phyloP scores from a whole-genome alignment of 2,329 filamentous ascomycete species.

The Diatrype stigma region DNA sequence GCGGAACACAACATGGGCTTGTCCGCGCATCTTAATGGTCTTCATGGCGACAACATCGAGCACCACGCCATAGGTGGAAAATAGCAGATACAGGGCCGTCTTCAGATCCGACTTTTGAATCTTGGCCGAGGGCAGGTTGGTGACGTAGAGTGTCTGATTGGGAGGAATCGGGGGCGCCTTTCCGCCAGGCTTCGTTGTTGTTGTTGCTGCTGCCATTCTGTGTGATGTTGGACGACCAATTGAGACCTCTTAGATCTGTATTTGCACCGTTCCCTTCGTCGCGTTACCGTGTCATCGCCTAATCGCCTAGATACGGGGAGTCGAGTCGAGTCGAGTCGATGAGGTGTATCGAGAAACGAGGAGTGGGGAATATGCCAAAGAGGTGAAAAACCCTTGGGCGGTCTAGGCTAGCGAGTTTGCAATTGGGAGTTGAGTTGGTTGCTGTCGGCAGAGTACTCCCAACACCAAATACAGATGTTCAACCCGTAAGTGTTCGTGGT shows the following conservation, averaged over 20 bases:
- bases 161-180: constrained; percentile 57
- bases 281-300: not conserved
- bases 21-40: constrained; percentile 88
- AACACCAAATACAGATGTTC: too few relatives aligned
- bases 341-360: too few relatives aligned
- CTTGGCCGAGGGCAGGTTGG: constrained; percentile 80
- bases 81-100: constrained; percentile 85
- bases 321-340: too few relatives aligned
- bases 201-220: constrained; percentile 31
- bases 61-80: constrained; percentile 88
- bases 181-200: constrained; percentile 28
- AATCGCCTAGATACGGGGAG: not conserved
- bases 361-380: too few relatives aligned
- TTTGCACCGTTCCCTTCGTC: not conserved
- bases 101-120: constrained; percentile 85
- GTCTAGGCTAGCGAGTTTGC: too few relatives aligned
- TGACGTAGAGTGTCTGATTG: constrained; percentile 83
- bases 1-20: constrained; percentile 88
- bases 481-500: too few relatives aligned
- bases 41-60: constrained; percentile 89
- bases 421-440: too few relatives aligned
- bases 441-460: too few relatives aligned
- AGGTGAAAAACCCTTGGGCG: too few relatives aligned
- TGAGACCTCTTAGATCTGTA: not conserved
- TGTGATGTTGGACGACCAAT: not conserved